Evolutionary conservation across 805 yeast species (phyloP), one percentile per base, ranked within the genome.

Genomic region (Spathaspora boniae): DNA sequence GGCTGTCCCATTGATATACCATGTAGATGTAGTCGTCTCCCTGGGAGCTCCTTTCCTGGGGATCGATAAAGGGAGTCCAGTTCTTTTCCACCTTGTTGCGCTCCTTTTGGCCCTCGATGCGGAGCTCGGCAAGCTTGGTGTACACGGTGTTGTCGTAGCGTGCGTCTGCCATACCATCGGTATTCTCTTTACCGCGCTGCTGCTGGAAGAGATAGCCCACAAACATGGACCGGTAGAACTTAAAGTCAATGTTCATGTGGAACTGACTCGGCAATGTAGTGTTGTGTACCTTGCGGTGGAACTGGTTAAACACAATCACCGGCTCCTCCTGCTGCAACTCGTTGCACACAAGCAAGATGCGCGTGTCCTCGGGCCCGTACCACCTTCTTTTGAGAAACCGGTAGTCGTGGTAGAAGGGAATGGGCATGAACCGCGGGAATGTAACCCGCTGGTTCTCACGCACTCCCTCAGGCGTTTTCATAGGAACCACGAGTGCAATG

Each of bases 41-140:
- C 20, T 41, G 32, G 12, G 38, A 40, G 5, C 38, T 31, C 31
- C 63, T 46, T 20, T 51, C 55, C 2, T 22, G 22, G 23, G 42
- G 42, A 36, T 59, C 59, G 5, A 62, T 36, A 39, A 66, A 43
- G 0, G 72, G 72, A 8, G 68, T 59, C 72, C 72, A 66, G 44
- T 66, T 66, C 40, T 66, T 66, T 37, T 60, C 40, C 5, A 30
- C 18, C 31, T 16, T 9, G 25, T 24, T 33, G 9, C 36, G 8
- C 18, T 33, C 16, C 9, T 14, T 29, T 21, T 11, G 29, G 18
- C 12, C 44, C 9, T 29, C 28, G 21, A 51, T 40, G 27, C 47
- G 34, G 16, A 59, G 41, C 33, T 55, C 61, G 8, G 38, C 28
- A 2, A 47, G 48, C 36, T 43, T 53, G 17, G 30, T 49, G 36